Base-by-base conservation (phyloP, 176 grass and related monocot species). In the Zoysia japonica region DNA sequence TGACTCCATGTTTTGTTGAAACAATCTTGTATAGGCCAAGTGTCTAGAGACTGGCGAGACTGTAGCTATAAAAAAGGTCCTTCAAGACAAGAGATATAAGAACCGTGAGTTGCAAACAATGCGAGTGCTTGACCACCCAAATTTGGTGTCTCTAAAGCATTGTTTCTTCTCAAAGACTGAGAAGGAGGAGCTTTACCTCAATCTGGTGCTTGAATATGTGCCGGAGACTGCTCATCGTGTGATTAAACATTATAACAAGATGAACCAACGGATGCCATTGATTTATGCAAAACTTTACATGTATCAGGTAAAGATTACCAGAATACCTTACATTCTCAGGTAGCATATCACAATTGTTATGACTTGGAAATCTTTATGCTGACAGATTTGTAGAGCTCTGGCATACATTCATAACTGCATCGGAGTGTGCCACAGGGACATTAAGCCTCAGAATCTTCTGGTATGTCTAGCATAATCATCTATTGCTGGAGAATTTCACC, bases 371-470 rank as follows among this genome's bases (percentile, higher is more conserved):
- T 53, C 20, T 65, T 83, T 61, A 65, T 40, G 82, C 78, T 90
- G 6, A 79, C 90, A 96, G 93, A 96, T 96, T 49, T 96, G 87
- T 72, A 96, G 94, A 80, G 85, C 91, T 47, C 77, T 97, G 79
- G 84, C 94, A 17, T 94, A 92, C 50, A 89, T 97, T 68, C 94
- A 97, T 77, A 79, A 87, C 63, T 76, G 72, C 76, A 92, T 94
- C 67, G 94, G 91, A 72, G 91, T 97, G 16, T 97, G 94, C 74
- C 94, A 97, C 82, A 91, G 94, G 61, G 94, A 97, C 53, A 97
- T 97, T 79, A 97, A 97, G 66, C 94, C 94, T 38, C 94, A 97
- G 80, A 97, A 97, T 92, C 80, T 97, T 65, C 85, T 97, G 86
- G 94, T 97, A 67, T 61, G 50, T 75, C 75, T 71, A 59, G 28